Evolutionary conservation across 2,329 filamentous ascomycete species (phyloP).

Genomic region (Arthrobotrys musiformis): DNA sequence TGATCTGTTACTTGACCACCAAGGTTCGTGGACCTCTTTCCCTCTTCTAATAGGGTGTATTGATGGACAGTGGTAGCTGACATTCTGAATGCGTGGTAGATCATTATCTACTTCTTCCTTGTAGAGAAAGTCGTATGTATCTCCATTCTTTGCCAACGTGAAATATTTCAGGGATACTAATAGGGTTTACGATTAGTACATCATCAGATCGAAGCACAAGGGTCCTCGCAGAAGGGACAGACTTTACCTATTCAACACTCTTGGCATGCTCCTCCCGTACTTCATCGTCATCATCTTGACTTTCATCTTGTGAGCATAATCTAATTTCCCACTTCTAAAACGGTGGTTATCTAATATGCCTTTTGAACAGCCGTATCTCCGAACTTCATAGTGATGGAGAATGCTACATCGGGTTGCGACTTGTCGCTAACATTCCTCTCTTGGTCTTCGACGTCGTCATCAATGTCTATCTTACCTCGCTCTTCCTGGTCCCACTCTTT

Average conservation of each 20-base stretch:
- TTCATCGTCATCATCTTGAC: slow-evolving; percentile 68
- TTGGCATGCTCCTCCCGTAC: slow-evolving; percentile 66
- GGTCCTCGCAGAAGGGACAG: slow-evolving; percentile 67
- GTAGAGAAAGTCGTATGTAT: slow-evolving; percentile 71
- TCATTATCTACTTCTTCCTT: slow-evolving; percentile 71
- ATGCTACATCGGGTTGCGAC: slow-evolving; percentile 73
- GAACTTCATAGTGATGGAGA: slow-evolving; percentile 67
- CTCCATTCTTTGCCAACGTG: neutral
- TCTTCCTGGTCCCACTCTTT: slow-evolving; percentile 72
- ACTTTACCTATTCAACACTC: slow-evolving; percentile 72
- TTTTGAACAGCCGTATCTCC: slow-evolving; percentile 67
- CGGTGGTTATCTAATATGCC: neutral
- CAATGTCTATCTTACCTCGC: slow-evolving; percentile 72
- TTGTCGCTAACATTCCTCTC: slow-evolving; percentile 70
- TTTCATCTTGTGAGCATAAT: slow-evolving; percentile 69
- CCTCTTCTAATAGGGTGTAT: slow-evolving; percentile 3
- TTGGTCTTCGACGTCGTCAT: slow-evolving; percentile 72
- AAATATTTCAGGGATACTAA: neutral
- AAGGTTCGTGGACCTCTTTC: slow-evolving; percentile 65
- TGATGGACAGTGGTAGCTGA: neutral
- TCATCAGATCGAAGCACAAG: slow-evolving; percentile 69
- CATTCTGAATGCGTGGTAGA: slow-evolving; percentile 56
- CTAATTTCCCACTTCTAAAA: neutral
- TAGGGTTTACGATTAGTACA: slow-evolving; percentile 62
- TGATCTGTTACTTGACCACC: slow-evolving; percentile 72